Percentiles rank a stretch among this genome's conserved stretches.
Conservation (phyloP, 495 filamentous ascomycete genomes). For the Chaetomium fimeti region DNA sequence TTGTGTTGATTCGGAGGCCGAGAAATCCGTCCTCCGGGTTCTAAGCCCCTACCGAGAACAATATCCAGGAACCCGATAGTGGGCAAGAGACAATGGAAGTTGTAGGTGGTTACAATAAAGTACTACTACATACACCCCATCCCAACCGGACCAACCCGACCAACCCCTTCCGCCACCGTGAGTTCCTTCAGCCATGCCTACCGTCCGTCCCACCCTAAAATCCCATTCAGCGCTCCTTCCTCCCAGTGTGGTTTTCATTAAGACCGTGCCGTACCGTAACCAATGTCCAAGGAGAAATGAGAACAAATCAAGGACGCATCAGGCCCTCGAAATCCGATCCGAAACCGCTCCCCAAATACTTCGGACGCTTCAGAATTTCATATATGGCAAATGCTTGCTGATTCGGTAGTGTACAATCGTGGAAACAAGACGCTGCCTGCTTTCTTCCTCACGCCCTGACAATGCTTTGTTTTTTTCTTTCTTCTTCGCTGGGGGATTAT, state of each 20-base stretch:
- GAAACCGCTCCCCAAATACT: background rate
- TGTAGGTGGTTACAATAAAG: conserved; percentile 9
- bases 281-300: conserved; percentile 14
- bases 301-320: conserved; percentile 7
- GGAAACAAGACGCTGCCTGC: background rate
- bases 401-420: conserved; percentile 25
- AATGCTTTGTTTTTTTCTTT: background rate
- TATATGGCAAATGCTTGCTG: conserved; percentile 19
- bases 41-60: too few species aligned
- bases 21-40: too few species aligned
- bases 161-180: background rate
- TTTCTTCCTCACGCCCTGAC: conserved; percentile 8
- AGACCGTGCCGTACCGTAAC: conserved; percentile 15
- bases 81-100: background rate
- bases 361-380: conserved; percentile 11
- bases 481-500: conserved; percentile 15
- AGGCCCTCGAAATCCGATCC: background rate
- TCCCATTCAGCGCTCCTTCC: conserved; percentile 10
- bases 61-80: background rate
- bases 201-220: background rate
- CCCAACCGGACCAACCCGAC: too few species aligned
- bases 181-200: background rate
- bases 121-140: conserved; percentile 4
- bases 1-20: background rate
- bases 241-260: conserved; percentile 11